A percentile compares a stretch with the other conserved stretches of the same genome.
These are phyloP conservation scores for Trebouxia gelatinosa DNA, from an alignment of 163 green algal genomes.

Conservation along the genomic window DNA sequence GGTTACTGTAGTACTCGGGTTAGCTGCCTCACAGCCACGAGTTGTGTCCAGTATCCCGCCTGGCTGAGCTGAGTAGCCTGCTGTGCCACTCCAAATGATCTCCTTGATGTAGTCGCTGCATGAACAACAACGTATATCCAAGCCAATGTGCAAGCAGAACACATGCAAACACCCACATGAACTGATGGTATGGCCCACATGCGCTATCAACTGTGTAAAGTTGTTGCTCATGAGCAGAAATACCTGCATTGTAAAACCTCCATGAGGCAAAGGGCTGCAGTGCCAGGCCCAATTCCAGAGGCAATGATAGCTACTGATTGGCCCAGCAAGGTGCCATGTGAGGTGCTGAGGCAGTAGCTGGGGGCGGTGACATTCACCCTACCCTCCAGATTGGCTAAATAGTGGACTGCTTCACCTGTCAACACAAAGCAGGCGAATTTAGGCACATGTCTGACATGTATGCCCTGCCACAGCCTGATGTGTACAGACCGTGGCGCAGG, in stretches of 20 bases:
- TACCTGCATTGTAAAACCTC: constrained; percentile 19
- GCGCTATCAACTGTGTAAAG: no score
- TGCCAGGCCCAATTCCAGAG: constrained; percentile 14
- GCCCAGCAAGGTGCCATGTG: neutral
- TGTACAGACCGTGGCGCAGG: no score
- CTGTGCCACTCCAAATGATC: constrained; percentile 29
- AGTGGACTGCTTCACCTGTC: constrained; percentile 8
- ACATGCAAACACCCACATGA: no score
- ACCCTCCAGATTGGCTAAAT: neutral
- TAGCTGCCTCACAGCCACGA: constrained; percentile 1
- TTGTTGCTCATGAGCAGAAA: neutral
- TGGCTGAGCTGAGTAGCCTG: constrained; percentile 16
- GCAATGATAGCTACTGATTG: neutral
- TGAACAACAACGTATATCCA: neutral
- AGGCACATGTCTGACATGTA: no score
- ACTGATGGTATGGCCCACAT: neutral
- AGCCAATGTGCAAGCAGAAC: no score
- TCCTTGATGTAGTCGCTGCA: constrained; percentile 24
- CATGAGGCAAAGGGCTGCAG: constrained; percentile 14
- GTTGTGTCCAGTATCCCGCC: constrained; percentile 12
- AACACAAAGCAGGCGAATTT: neutral
- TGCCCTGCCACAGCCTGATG: no score
- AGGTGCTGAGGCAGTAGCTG: constrained; percentile 6
- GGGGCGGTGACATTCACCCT: neutral
- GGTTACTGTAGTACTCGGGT: neutral